Conservation (phyloP, 306 rosid genomes). For the Nissolia schottii region DNA sequence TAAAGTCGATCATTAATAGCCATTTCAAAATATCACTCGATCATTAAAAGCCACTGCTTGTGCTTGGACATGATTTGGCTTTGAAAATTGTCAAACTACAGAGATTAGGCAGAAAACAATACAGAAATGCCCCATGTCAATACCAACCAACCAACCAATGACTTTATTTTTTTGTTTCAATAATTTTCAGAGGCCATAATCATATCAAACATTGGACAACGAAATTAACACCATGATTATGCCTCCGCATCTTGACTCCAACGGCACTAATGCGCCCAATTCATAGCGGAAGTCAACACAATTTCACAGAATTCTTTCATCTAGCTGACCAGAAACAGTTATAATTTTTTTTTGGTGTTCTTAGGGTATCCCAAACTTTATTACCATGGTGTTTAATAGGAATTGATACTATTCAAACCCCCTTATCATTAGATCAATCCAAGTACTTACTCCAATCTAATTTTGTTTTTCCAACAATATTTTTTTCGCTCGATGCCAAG, state of each 20-base stretch:
- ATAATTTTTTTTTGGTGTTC: too few species aligned
- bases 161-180: conserved; percentile 9
- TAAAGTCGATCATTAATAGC: too few species aligned
- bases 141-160: neutral
- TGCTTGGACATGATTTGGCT: conserved; percentile 9
- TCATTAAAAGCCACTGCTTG: too few species aligned
- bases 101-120: neutral
- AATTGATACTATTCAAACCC: too few species aligned
- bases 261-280: neutral
- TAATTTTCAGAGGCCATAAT: neutral
- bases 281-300: conserved; percentile 1
- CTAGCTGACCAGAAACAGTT: neutral
- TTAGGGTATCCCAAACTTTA: too few species aligned
- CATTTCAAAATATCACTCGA: too few species aligned
- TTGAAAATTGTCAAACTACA: neutral
- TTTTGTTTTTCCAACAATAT: too few species aligned
- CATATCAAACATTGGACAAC: neutral
- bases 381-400: too few species aligned
- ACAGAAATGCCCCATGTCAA: neutral
- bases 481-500: neutral
- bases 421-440: too few species aligned
- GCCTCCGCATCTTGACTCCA: neutral
- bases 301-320: neutral
- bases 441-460: neutral
- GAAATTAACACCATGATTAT: neutral